Evolutionary conservation across 106 monocot species (phyloP).

Genomic region (Allium cepa): DNA sequence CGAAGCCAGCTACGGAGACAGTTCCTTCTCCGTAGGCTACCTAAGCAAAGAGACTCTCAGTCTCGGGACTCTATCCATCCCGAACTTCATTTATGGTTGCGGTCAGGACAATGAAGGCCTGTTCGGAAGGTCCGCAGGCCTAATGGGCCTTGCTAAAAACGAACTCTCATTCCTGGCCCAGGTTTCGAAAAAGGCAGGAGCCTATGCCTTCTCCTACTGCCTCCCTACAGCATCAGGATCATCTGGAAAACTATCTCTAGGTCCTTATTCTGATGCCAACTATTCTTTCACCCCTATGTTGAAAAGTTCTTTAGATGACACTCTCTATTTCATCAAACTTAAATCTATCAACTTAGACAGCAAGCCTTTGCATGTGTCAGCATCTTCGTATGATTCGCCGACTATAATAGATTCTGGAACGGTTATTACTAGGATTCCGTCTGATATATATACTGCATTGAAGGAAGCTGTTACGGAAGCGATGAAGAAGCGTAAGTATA

Average conservation of each 20-base stretch:
- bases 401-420: slow-evolving; percentile 76
- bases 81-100: slow-evolving; percentile 67
- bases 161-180: slow-evolving; percentile 64
- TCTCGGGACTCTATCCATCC: slow-evolving; percentile 16
- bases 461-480: slow-evolving; percentile 22
- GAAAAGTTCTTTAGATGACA: slow-evolving; percentile 21
- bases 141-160: slow-evolving; percentile 69
- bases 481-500: slow-evolving; percentile 4
- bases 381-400: slow-evolving; percentile 23
- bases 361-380: slow-evolving; percentile 15
- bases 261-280: slow-evolving; percentile 5
- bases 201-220: slow-evolving; percentile 76
- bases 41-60: slow-evolving; percentile 50
- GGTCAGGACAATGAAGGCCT: slow-evolving; percentile 90
- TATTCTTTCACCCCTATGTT: slow-evolving; percentile 43
- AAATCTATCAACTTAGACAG: slow-evolving; percentile 19
- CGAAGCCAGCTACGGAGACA: slow-evolving; percentile 78
- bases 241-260: slow-evolving; percentile 56
- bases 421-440: slow-evolving; percentile 56
- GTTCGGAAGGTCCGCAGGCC: slow-evolving; percentile 73
- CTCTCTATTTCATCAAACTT: slow-evolving; percentile 43
- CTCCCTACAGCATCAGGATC: slow-evolving; percentile 49
- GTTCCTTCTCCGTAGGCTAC: slow-evolving; percentile 84
- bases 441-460: slow-evolving; percentile 30
- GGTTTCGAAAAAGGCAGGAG: slow-evolving; percentile 20